Evolutionary conservation across 176 grass and related monocot genomes (phyloP).

Genomic region (Bothriochloa decipiens): DNA sequence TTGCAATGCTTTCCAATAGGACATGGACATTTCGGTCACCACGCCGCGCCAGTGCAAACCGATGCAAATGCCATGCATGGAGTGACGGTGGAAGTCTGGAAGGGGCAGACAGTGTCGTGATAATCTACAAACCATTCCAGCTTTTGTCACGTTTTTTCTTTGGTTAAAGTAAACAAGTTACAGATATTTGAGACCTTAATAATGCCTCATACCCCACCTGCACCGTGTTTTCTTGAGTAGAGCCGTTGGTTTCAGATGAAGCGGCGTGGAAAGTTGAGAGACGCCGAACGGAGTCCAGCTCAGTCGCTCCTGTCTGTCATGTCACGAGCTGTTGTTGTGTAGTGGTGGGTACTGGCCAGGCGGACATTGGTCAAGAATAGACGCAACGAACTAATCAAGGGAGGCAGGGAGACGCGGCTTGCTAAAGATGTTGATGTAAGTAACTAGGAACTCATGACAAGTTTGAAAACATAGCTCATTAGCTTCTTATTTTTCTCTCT

Average conservation of each 20-base stretch:
- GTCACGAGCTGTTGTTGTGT: not conserved
- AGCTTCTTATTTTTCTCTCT: not conserved
- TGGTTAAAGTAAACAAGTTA: not conserved
- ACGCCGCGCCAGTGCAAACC: not conserved
- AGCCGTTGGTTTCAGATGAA: not conserved
- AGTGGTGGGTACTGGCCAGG: not conserved
- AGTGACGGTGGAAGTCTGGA: not conserved
- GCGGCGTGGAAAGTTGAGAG: not conserved
- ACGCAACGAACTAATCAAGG: not conserved
- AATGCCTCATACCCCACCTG: not conserved
- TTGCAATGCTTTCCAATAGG: not conserved
- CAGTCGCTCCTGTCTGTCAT: too few species aligned
- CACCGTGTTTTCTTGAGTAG: not conserved
- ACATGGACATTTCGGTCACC: not conserved
- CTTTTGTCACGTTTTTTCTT: not conserved
- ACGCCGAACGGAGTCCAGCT: not conserved
- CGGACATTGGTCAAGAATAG: not conserved
- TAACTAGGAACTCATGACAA: not conserved
- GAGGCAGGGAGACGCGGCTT: not conserved
- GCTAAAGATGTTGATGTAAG: not conserved
- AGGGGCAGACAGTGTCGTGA: not conserved
- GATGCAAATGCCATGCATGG: not conserved
- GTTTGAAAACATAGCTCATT: not conserved
- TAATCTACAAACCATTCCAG: not conserved
- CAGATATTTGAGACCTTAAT: not conserved